Evolutionary conservation across 129 eudicot genomes (phyloP).

Genomic region (Flaveria ramosissima): DNA sequence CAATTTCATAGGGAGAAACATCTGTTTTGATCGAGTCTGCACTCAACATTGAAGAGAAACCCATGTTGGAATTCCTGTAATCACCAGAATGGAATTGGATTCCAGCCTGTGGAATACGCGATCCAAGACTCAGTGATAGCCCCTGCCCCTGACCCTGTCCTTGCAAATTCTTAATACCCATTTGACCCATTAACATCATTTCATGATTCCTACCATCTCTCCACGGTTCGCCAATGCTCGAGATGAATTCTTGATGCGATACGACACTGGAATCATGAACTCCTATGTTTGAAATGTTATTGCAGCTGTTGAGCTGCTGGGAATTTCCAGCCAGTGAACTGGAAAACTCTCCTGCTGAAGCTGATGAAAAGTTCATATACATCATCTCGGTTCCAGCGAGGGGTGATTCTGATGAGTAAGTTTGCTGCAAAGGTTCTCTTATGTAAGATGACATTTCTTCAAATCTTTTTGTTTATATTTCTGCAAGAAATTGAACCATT

Average conservation of each 20-base stretch:
- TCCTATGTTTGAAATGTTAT: constrained; percentile 39
- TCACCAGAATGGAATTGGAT: constrained; percentile 50
- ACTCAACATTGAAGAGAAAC: constrained; percentile 39
- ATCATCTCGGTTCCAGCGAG: constrained; percentile 51
- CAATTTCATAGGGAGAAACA: constrained; percentile 44
- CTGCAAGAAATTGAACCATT: constrained; percentile 30
- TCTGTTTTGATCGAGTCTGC: constrained; percentile 33
- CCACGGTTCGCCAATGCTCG: constrained; percentile 59
- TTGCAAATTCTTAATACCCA: constrained; percentile 45
- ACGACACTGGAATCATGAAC: constrained; percentile 49
- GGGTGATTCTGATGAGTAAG: constrained; percentile 61
- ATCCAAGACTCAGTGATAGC: constrained; percentile 64
- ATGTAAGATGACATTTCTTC: constrained; percentile 62
- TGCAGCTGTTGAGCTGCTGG: constrained; percentile 45
- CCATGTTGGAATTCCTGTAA: constrained; percentile 42
- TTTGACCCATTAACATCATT: constrained; percentile 49
- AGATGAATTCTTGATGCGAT: constrained; percentile 55
- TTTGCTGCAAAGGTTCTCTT: constrained; percentile 47
- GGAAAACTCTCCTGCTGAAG: constrained; percentile 51
- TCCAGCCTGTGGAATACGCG: constrained; percentile 45
- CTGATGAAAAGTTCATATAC: constrained; percentile 61
- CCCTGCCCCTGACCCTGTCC: constrained; percentile 45
- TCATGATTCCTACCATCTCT: constrained; percentile 52
- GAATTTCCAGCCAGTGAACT: constrained; percentile 47
- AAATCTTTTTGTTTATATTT: constrained; percentile 20